phyloP scores from a whole-genome alignment of 225 moss, liverwort and hornwort species.

The Pseudoscleropodium purum region DNA sequence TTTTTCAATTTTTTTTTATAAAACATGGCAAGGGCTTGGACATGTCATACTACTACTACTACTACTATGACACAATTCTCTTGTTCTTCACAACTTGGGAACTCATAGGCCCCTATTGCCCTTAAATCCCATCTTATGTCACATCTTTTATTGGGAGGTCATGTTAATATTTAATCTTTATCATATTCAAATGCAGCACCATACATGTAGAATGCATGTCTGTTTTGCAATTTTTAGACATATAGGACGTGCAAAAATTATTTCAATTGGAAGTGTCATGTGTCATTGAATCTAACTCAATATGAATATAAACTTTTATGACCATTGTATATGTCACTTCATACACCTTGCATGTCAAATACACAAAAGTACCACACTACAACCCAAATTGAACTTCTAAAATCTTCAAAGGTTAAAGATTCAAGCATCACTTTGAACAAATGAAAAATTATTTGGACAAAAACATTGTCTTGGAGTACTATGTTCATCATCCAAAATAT shows the following conservation, averaged over 20 bases:
- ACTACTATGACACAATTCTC: too few relatives aligned
- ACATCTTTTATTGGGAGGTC: neutral
- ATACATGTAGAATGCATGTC: neutral
- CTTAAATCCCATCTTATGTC: too few relatives aligned
- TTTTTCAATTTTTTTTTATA: too few relatives aligned
- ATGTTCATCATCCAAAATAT: neutral
- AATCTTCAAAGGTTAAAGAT: neutral
- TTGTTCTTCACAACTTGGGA: too few relatives aligned
- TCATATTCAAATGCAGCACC: fast-evolving
- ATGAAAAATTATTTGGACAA: neutral
- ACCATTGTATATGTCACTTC: fast-evolving
- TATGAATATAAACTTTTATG: neutral
- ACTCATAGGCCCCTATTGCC: too few relatives aligned
- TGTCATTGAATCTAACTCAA: fast-evolving
- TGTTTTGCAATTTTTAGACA: neutral
- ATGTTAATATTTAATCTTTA: neutral
- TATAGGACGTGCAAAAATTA: neutral
- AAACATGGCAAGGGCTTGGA: too few relatives aligned
- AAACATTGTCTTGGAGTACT: neutral
- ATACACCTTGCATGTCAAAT: too few relatives aligned
- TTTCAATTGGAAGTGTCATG: neutral
- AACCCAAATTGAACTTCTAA: neutral
- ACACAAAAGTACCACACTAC: fast-evolving
- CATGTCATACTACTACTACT: too few relatives aligned
- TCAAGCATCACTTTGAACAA: neutral